A percentile compares a stretch with the other conserved stretches of the same genome.
phyloP scores from a whole-genome alignment of 345 rosid genomes.

The Eucalyptus grandis region DNA sequence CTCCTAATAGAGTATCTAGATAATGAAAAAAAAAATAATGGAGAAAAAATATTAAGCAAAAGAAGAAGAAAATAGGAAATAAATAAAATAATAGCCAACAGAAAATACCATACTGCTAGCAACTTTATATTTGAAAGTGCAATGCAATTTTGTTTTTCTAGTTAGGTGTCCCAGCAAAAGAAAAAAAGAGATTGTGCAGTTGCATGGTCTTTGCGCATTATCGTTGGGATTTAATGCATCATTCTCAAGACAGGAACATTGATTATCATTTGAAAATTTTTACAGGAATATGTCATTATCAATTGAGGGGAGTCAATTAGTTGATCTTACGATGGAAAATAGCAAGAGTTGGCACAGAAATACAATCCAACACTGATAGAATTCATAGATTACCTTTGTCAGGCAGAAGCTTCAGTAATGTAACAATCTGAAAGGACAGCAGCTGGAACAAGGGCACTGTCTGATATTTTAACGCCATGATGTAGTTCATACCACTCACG shows the following conservation, averaged over 20 bases:
- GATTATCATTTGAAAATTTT: neutral
- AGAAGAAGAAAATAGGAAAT: neutral
- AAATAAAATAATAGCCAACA: neutral
- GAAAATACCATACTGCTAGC: neutral
- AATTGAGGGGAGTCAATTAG: neutral
- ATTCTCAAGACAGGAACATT: neutral
- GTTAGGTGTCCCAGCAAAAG: neutral
- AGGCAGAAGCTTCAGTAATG: constrained; percentile 81
- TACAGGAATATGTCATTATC: neutral
- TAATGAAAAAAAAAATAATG: neutral
- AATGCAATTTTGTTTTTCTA: neutral
- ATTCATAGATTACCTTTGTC: constrained; percentile 70
- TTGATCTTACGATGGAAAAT: neutral
- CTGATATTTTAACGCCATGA: constrained; percentile 92
- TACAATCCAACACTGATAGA: neutral
- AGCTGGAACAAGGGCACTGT: constrained; percentile 81
- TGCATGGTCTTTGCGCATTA: neutral
- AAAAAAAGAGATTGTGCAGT: neutral
- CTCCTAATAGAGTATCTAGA: neutral
- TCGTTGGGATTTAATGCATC: neutral
- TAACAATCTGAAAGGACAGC: constrained; percentile 85
- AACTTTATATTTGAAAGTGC: neutral
- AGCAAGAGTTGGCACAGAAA: neutral
- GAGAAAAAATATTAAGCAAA: neutral
- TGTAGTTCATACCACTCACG: constrained; percentile 85